phyloP scores from a whole-genome alignment of 495 filamentous ascomycete genomes.

The Xylaria nigripes region DNA sequence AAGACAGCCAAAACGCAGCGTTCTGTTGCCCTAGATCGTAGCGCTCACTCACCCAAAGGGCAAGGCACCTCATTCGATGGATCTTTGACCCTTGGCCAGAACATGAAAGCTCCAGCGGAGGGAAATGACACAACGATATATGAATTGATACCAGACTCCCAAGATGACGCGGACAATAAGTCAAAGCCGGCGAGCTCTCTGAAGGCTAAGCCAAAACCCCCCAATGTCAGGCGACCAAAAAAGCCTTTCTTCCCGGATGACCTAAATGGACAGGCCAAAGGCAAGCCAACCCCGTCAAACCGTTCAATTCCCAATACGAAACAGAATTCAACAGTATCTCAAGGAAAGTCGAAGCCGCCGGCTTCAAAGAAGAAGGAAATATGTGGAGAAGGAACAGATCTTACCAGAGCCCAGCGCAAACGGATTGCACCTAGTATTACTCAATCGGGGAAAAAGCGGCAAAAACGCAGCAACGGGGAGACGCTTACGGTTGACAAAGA shows the following conservation, averaged over 20 bases:
- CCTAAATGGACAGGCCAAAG: background rate
- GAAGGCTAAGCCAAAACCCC: background rate
- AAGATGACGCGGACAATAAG: background rate
- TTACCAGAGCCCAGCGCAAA: background rate
- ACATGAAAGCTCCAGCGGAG: background rate
- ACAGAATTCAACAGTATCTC: background rate
- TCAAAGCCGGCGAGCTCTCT: background rate
- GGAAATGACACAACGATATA: background rate
- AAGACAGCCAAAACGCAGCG: background rate
- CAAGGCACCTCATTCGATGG: background rate
- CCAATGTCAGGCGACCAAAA: background rate
- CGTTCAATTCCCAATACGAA: background rate
- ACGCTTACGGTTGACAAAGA: background rate
- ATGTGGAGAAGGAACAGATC: background rate
- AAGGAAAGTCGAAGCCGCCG: background rate
- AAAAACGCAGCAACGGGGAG: background rate
- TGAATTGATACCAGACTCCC: conserved; percentile 2
- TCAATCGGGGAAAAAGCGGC: background rate
- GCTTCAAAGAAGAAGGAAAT: background rate
- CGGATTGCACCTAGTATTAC: background rate
- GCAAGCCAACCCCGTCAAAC: background rate
- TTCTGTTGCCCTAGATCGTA: background rate
- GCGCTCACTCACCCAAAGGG: background rate
- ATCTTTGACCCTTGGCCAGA: background rate
- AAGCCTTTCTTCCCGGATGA: background rate